phyloP scores from a whole-genome alignment of 441 rosid genomes.

The Euphorbia celastroides region DNA sequence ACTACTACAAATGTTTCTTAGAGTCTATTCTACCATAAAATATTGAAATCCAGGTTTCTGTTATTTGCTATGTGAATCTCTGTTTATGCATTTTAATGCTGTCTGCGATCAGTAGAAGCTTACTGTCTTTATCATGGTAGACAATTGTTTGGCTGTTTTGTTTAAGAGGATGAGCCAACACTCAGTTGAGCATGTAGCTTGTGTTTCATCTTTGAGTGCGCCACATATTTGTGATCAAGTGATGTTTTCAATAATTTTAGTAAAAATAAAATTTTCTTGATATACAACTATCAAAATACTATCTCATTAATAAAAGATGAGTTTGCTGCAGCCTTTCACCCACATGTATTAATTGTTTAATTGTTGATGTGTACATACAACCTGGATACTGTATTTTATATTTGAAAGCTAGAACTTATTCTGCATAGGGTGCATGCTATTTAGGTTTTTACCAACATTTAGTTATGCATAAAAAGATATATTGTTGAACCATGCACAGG shows the following conservation, averaged over 20 bases:
- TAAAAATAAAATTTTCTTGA: not conserved
- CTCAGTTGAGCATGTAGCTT: not conserved
- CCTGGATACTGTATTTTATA: not conserved
- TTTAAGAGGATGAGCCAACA: not conserved
- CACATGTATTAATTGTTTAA: too few relatives aligned
- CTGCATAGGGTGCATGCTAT: not conserved
- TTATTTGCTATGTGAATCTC: not conserved
- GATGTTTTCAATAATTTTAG: not conserved
- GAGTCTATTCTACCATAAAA: not conserved
- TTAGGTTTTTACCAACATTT: conserved; percentile 4
- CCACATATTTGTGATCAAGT: not conserved
- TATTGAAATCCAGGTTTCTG: not conserved
- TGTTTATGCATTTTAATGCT: not conserved
- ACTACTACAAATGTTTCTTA: conserved; percentile 3
- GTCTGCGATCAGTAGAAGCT: not conserved
- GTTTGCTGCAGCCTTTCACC: not conserved
- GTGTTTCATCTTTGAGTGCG: too few relatives aligned
- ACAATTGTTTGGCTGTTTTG: not conserved
- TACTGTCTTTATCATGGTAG: not conserved
- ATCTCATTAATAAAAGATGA: too few relatives aligned
- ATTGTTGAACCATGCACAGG: conserved; percentile 45
- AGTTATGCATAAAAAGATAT: too few relatives aligned
- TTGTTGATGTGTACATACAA: too few relatives aligned
- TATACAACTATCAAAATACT: not conserved
- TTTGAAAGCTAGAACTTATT: not conserved